A percentile compares a stretch with the other conserved stretches of the same genome.
Conservation (phyloP, 352 stramenopile genomes). For the Globisporangium rhizosaccharum region DNA sequence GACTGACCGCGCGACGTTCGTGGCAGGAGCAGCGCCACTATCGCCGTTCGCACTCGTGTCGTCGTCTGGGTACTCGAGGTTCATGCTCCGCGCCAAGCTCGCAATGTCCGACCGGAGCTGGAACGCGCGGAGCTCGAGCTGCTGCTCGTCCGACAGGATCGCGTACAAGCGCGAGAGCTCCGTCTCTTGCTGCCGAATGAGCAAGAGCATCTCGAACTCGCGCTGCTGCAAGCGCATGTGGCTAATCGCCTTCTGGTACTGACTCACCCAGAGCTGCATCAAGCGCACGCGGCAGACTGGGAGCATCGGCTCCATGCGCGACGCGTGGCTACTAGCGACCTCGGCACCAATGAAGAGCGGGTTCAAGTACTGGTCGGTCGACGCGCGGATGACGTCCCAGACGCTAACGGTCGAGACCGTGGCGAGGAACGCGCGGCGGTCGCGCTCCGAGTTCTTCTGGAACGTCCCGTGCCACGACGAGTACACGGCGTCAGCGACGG, state of each 20-base stretch:
- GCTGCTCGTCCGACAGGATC: slow-evolving; percentile 51
- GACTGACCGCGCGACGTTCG: slow-evolving; percentile 6
- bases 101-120: slow-evolving; percentile 72
- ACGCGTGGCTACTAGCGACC: slow-evolving; percentile 9
- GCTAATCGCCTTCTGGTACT: slow-evolving; percentile 86
- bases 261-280: slow-evolving; percentile 83
- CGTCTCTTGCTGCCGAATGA: slow-evolving; percentile 79
- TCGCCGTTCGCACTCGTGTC: slow-evolving; percentile 11
- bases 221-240: slow-evolving; percentile 85
- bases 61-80: slow-evolving; percentile 55
- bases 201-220: slow-evolving; percentile 77
- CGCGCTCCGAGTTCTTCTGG: slow-evolving; percentile 84
- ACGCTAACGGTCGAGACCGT: slow-evolving; percentile 73
- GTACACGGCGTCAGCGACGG: slow-evolving; percentile 95
- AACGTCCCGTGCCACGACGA: slow-evolving; percentile 95
- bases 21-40: background rate
- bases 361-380: slow-evolving; percentile 78
- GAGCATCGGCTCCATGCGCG: slow-evolving; percentile 63
- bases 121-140: slow-evolving; percentile 50
- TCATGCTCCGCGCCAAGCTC: slow-evolving; percentile 66
- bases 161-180: slow-evolving; percentile 65
- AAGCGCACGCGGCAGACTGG: slow-evolving; percentile 80
- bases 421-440: slow-evolving; percentile 56
- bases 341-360: slow-evolving; percentile 64
- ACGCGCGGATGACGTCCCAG: slow-evolving; percentile 80